phyloP scores from a whole-genome alignment of 2,329 filamentous ascomycete species.

The Ambrosiella beaveri region DNA sequence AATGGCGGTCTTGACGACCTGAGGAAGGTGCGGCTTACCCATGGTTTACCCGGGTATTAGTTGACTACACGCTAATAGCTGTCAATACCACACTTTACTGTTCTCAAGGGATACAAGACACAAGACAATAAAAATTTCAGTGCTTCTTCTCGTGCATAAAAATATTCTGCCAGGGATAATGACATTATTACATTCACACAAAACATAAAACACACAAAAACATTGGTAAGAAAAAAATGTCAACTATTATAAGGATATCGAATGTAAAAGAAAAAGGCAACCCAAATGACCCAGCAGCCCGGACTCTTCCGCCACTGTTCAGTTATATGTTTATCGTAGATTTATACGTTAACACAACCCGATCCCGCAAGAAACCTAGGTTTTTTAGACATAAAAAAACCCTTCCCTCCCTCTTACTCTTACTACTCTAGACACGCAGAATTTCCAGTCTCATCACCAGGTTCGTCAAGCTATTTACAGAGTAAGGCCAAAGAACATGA shows the following conservation, averaged over 20 bases:
- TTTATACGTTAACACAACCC: not conserved
- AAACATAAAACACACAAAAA: not conserved
- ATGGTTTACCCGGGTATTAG: too few species aligned
- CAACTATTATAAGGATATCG: conserved; percentile 12
- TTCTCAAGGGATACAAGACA: too few species aligned
- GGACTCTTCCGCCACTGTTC: not conserved
- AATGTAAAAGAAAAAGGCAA: conserved; percentile 7
- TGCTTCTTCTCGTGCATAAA: too few species aligned
- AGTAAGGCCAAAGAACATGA: conserved; percentile 8
- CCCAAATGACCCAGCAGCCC: conserved; percentile 1
- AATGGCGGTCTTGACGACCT: too few species aligned
- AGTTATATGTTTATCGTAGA: conserved; percentile 7
- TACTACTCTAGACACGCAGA: not conserved
- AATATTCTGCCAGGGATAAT: too few species aligned
- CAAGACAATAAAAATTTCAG: too few species aligned
- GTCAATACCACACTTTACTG: too few species aligned
- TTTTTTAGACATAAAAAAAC: too few species aligned
- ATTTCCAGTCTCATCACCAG: not conserved
- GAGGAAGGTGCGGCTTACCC: too few species aligned
- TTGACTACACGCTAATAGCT: too few species aligned
- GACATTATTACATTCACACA: not conserved
- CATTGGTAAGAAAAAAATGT: not conserved
- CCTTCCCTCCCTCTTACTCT: not conserved
- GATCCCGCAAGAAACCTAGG: not conserved
- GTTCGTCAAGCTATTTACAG: conserved; percentile 8